Evolutionary conservation across 176 grass and related monocot species (phyloP), one percentile per base, ranked within the genome.

Genomic region (Cenchrus purpureus): DNA sequence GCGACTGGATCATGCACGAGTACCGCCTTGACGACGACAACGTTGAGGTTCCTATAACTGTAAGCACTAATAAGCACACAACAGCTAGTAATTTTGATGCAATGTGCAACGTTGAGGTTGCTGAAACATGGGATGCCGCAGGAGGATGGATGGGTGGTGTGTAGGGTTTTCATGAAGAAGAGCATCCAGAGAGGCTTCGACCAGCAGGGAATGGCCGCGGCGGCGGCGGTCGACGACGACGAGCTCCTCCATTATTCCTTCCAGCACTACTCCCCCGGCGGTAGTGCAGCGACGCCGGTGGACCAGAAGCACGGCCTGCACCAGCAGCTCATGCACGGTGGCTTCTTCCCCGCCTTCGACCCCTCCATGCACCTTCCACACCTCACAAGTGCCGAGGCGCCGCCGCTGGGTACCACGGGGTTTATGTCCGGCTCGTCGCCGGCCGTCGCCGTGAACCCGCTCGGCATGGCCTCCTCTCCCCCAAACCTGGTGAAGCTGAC

Each of bases 1-100:
- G 93, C 0, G 93, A 92, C 20, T 98, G 95, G 95, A 95, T 98
- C 80, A 98, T 98, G 95, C 95, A 98, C 50, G 95, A 98, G 84
- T 98, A 92, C 62, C 91, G 95, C 61, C 87, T 99, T 20, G 86
- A 87, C 1, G 82, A 90, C 17, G 87, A 91, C 72, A 95, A 89
- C 48, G 54, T 22, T 3, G 80, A 92, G 4, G 60, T 88, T 7
- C 82, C 84, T 46, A 90, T 89, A 79, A 51, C 40, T 8, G 77
- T 81, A 81, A 51, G 20, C 59, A 40, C 37, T 40, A 1, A 55
- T 3, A 13, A 84, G 4, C 22, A 9, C 53, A 32, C 9, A 25
- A 45, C 2, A 2, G 43, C 15, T 66, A 16, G 4, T 17, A 53
- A 46, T 40, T 40, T 40, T 40, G 37, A 40, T 40, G 3, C 37